phyloP scores from a whole-genome alignment of 768 basidiomycete genomes.

The Antrodiella citrinella region DNA sequence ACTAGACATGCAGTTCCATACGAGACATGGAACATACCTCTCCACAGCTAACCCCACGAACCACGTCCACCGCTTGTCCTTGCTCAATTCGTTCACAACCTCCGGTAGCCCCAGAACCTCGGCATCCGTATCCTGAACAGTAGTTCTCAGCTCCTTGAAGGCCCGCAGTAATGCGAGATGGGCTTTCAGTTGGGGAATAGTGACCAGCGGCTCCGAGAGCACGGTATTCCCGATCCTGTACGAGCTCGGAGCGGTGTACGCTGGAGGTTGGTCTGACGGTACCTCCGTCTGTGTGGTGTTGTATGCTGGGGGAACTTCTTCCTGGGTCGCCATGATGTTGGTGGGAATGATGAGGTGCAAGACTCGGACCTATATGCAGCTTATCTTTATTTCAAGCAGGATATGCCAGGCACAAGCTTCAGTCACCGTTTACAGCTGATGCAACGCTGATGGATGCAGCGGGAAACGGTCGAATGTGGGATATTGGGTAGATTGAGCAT shows the following conservation, averaged over 20 bases:
- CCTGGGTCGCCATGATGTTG: too few species aligned
- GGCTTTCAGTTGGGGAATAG: conserved; percentile 22
- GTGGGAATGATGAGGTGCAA: too few species aligned
- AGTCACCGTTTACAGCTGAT: too few species aligned
- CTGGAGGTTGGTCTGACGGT: not conserved
- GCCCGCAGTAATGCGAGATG: conserved; percentile 27
- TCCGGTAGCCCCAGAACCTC: conserved; percentile 16
- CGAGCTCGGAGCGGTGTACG: conserved; percentile 2
- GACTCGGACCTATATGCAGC: too few species aligned
- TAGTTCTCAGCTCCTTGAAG: conserved; percentile 23
- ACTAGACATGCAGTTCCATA: not conserved
- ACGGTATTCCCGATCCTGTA: not conserved
- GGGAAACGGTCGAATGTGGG: too few species aligned
- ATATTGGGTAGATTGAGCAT: too few species aligned
- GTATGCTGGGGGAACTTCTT: not conserved
- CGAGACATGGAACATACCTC: conserved; percentile 18
- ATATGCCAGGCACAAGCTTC: too few species aligned
- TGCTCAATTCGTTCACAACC: conserved; percentile 19
- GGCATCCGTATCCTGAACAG: conserved; percentile 22
- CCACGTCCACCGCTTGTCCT: conserved; percentile 29
- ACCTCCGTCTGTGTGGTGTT: not conserved
- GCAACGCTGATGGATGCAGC: too few species aligned
- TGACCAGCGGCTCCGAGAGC: conserved; percentile 21
- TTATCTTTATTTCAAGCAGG: too few species aligned
- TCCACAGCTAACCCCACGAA: conserved; percentile 32